A percentile compares a stretch with the other conserved stretches of the same genome.
Evolutionary conservation across 768 basidiomycete species (phyloP).

Genomic region (Rhodotorula sphaerocarpa): DNA sequence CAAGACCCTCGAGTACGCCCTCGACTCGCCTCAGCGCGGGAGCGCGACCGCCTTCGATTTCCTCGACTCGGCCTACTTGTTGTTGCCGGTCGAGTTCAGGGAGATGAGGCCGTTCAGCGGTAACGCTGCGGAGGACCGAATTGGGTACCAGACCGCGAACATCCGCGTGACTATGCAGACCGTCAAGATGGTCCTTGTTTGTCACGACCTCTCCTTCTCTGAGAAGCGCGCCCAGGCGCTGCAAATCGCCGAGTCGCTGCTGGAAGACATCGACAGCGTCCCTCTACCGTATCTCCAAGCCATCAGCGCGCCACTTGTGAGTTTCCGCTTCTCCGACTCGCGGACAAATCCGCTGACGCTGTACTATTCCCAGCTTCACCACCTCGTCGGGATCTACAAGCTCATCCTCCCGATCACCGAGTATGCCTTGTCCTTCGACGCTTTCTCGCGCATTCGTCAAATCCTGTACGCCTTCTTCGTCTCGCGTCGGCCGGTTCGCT

Average conservation of each 20-base stretch:
- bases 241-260: not conserved
- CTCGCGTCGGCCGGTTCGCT: too few species aligned
- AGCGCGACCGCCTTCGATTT: not conserved
- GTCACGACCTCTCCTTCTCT: not conserved
- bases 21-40: not conserved
- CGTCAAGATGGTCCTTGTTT: not conserved
- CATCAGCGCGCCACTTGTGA: not conserved
- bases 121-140: not conserved
- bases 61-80: not conserved
- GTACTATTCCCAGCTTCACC: not conserved
- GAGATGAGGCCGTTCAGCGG: not conserved
- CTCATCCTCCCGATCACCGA: constrained; percentile 2
- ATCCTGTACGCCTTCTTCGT: not conserved
- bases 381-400: constrained; percentile 12
- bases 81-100: not conserved
- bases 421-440: not conserved
- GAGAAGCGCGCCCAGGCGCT: not conserved
- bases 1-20: not conserved
- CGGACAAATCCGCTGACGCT: not conserved
- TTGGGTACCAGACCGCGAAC: constrained; percentile 11
- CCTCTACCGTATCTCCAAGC: constrained; percentile 1
- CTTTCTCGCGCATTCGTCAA: constrained; percentile 5
- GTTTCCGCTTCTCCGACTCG: not conserved
- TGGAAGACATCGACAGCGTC: not conserved
- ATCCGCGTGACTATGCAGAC: constrained; percentile 5